phyloP scores from a whole-genome alignment of 2,329 filamentous ascomycete species.

The Aspergillus jensenii region DNA sequence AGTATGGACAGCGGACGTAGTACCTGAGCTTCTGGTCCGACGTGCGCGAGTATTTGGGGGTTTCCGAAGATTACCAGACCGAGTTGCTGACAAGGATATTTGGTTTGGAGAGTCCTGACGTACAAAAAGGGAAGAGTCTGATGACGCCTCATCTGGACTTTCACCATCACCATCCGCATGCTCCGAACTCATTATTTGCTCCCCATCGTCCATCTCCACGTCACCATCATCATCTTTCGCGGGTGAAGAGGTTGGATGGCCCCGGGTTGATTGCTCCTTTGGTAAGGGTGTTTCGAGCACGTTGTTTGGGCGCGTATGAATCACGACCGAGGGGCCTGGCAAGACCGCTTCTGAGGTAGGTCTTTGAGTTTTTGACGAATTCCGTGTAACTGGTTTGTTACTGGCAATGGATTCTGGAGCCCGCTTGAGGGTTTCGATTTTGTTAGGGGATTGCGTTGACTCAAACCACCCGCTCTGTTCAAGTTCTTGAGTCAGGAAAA shows the following conservation, averaged over 20 bases:
- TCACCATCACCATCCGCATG: background rate
- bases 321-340: background rate
- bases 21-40: background rate
- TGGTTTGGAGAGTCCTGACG: background rate
- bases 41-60: background rate
- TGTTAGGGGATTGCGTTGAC: background rate
- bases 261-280: background rate
- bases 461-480: background rate
- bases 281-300: background rate
- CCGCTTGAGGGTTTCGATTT: background rate
- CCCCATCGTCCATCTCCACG: background rate
- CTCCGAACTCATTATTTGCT: background rate
- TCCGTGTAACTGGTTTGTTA: background rate
- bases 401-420: background rate
- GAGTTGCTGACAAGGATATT: background rate
- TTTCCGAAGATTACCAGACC: background rate
- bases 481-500: background rate
- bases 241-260: background rate
- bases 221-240: background rate
- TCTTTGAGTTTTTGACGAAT: background rate
- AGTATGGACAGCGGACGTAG: background rate
- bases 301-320: background rate
- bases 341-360: background rate
- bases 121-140: background rate
- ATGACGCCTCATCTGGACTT: background rate